Percentiles rank a stretch among this genome's conserved stretches.
phyloP scores from a whole-genome alignment of 192 early-diverging fungal species.

The Chytriomyces sp. region DNA sequence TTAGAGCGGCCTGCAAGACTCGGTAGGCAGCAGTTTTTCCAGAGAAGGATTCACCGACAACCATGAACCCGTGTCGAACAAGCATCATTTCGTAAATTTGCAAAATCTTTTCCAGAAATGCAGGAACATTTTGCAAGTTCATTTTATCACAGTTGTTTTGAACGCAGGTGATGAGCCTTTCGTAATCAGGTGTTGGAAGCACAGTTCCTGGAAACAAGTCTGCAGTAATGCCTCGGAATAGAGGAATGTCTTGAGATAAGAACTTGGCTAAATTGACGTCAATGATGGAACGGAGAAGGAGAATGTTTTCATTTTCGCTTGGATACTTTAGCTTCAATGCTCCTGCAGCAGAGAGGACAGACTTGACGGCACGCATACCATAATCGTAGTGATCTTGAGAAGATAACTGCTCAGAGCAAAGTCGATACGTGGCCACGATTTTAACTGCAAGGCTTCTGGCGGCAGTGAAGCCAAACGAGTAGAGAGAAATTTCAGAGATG shows the following conservation, averaged over 20 bases:
- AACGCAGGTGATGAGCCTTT: constrained; percentile 47
- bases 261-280: constrained; percentile 67
- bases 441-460: constrained; percentile 58
- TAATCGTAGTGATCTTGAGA: constrained; percentile 69
- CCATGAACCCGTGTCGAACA: constrained; percentile 63
- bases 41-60: constrained; percentile 60
- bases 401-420: constrained; percentile 64
- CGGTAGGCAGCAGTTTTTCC: constrained; percentile 60
- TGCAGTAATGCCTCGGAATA: constrained; percentile 66
- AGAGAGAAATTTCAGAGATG: constrained; percentile 66
- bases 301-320: constrained; percentile 60
- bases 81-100: constrained; percentile 71
- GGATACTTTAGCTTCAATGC: constrained; percentile 64
- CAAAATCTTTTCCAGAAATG: constrained; percentile 60
- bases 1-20: constrained; percentile 54
- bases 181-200: constrained; percentile 61
- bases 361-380: constrained; percentile 66
- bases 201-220: constrained; percentile 64
- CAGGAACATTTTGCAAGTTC: constrained; percentile 58
- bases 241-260: constrained; percentile 61
- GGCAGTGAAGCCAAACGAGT: constrained; percentile 63
- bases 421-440: constrained; percentile 61
- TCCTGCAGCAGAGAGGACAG: constrained; percentile 57
- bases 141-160: constrained; percentile 43
- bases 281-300: constrained; percentile 61